phyloP scores from a whole-genome alignment of 1,284 basidiomycete species.

The Malassezia slooffiae region DNA sequence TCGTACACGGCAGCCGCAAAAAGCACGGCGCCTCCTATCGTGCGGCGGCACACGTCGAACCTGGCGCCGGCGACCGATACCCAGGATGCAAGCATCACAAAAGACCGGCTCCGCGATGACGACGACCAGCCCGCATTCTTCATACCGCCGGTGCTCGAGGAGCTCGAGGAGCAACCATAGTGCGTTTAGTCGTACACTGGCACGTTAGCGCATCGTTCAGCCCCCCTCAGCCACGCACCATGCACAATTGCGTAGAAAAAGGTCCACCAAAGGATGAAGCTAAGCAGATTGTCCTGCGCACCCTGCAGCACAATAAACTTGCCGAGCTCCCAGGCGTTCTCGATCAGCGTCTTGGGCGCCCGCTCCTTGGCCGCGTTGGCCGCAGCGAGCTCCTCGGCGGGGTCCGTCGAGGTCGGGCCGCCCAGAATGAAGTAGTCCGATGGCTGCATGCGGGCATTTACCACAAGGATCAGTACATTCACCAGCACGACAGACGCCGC shows the following conservation, averaged over 20 bases:
- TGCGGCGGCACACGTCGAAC: background rate
- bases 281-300: conserved; percentile 32
- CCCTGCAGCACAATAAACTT: conserved; percentile 15
- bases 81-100: background rate
- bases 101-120: conserved; percentile 17
- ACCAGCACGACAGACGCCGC: conserved; percentile 24
- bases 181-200: conserved; percentile 12
- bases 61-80: background rate
- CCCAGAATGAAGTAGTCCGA: conserved; percentile 23
- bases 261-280: conserved; percentile 44
- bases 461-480: conserved; percentile 23
- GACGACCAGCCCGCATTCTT: conserved; percentile 25
- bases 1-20: conserved; percentile 1
- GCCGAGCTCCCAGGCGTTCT: background rate
- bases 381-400: conserved; percentile 7
- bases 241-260: conserved; percentile 43
- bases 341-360: background rate
- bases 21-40: background rate
- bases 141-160: conserved; percentile 33
- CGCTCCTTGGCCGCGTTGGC: conserved; percentile 9
- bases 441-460: conserved; percentile 21
- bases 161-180: background rate
- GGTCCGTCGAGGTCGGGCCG: conserved; percentile 8
- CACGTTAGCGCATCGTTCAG: background rate
- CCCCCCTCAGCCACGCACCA: conserved; percentile 34